Evolutionary conservation across 148 eudicot genomes (phyloP).

Genomic region (Rhododendron vialii): DNA sequence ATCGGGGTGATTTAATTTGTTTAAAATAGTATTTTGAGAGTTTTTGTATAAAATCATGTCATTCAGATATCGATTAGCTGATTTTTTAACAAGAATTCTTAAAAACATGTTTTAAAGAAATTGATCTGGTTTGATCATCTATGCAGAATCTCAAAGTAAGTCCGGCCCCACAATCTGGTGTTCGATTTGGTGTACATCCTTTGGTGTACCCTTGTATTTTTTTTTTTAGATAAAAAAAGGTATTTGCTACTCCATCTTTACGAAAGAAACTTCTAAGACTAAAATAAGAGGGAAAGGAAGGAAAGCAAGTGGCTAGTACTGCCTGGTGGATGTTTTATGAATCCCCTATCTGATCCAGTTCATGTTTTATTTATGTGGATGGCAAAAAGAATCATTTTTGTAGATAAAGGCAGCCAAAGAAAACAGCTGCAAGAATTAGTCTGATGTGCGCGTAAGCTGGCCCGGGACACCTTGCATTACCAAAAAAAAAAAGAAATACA

Average conservation of each 20-base stretch:
- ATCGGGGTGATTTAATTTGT: too few species aligned
- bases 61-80: too few species aligned
- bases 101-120: too few species aligned
- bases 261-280: not conserved
- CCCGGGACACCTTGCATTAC: too few species aligned
- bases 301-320: not conserved
- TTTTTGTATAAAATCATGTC: too few species aligned
- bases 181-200: too few species aligned
- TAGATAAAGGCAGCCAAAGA: not conserved
- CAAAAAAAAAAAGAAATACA: not conserved
- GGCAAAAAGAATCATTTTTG: not conserved
- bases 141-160: too few species aligned
- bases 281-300: not conserved
- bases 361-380: not conserved
- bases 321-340: not conserved
- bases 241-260: not conserved
- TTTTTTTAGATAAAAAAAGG: not conserved
- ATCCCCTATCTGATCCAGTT: not conserved
- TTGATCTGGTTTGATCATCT: too few species aligned
- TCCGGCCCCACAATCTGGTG: too few species aligned
- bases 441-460: rapidly evolving
- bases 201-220: not conserved
- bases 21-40: too few species aligned
- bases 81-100: too few species aligned
- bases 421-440: not conserved